These are phyloP conservation scores for Oenanthe sinensis DNA, from an alignment of 129 eudicot genomes.

Conservation along the genomic window DNA sequence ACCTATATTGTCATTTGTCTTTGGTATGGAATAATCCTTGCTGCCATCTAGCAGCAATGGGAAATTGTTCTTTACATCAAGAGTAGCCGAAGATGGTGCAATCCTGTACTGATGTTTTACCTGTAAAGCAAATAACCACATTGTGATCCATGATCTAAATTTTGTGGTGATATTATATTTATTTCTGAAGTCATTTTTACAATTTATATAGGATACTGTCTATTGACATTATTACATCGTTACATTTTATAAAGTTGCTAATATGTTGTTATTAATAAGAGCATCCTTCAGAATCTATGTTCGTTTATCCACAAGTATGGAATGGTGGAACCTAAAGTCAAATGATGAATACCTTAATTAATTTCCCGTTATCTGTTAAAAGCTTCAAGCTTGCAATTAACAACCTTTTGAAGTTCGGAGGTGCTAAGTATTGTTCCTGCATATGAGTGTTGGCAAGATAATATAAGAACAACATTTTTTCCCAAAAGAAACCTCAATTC, in stretches of 20 bases:
- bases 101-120: slow-evolving; percentile 66
- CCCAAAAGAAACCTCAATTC: background rate
- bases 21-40: slow-evolving; percentile 22
- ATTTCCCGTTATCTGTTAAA: slow-evolving; percentile 43
- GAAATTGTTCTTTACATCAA: slow-evolving; percentile 17
- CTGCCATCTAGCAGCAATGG: slow-evolving; percentile 25
- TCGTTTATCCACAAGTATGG: background rate
- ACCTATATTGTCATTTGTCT: slow-evolving; percentile 7
- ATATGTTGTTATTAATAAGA: background rate
- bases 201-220: background rate
- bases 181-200: background rate
- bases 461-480: background rate
- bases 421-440: slow-evolving; percentile 50
- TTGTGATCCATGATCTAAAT: slow-evolving; percentile 10
- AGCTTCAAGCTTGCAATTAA: slow-evolving; percentile 52
- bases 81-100: slow-evolving; percentile 30
- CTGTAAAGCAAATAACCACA: slow-evolving; percentile 23
- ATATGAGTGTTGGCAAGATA: slow-evolving; percentile 5
- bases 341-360: slow-evolving; percentile 47
- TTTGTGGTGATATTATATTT: background rate
- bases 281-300: background rate
- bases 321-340: background rate
- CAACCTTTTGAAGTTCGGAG: slow-evolving; percentile 42
- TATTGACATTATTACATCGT: background rate
- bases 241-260: background rate